Percentiles rank a stretch among this genome's conserved stretches.
phyloP scores from a whole-genome alignment of 1,139 yeast species.

The Pneumocystis oryctolagi region DNA sequence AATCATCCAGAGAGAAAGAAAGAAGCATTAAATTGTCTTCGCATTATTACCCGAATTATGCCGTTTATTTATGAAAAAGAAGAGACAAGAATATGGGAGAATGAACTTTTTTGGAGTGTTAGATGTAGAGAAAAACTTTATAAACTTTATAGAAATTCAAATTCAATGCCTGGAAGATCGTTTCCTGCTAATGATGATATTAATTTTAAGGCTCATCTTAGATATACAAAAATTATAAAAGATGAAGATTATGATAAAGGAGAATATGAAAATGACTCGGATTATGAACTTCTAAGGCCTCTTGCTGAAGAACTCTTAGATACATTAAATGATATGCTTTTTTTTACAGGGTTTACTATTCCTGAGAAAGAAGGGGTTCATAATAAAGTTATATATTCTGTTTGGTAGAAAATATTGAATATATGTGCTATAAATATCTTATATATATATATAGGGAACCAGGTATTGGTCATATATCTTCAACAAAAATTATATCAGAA shows the following conservation, averaged over 20 bases:
- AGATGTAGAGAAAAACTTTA: constrained; percentile 1
- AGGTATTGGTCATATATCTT: constrained; percentile 47
- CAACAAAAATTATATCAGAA: constrained; percentile 30
- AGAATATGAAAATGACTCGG: background rate
- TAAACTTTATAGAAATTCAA: background rate
- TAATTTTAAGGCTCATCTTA: background rate
- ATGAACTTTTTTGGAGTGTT: constrained; percentile 35
- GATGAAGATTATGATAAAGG: constrained; percentile 4
- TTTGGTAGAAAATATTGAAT: constrained; percentile 7
- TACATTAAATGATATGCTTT: constrained; percentile 38
- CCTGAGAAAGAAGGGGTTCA: constrained; percentile 19
- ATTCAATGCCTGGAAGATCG: background rate
- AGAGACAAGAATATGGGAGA: constrained; percentile 26
- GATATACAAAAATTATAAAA: background rate
- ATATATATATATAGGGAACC: constrained; percentile 51
- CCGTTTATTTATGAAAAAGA: constrained; percentile 50
- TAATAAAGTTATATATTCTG: constrained; percentile 14
- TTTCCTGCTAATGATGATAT: background rate
- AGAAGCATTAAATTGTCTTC: constrained; percentile 41
- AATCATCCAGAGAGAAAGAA: constrained; percentile 17
- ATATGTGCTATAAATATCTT: background rate
- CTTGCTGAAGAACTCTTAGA: constrained; percentile 39
- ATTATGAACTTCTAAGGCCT: constrained; percentile 19
- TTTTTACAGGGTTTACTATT: constrained; percentile 47
- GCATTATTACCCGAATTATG: constrained; percentile 48